phyloP scores from a whole-genome alignment of 106 monocot species.

The Dendrobium catenatum region DNA sequence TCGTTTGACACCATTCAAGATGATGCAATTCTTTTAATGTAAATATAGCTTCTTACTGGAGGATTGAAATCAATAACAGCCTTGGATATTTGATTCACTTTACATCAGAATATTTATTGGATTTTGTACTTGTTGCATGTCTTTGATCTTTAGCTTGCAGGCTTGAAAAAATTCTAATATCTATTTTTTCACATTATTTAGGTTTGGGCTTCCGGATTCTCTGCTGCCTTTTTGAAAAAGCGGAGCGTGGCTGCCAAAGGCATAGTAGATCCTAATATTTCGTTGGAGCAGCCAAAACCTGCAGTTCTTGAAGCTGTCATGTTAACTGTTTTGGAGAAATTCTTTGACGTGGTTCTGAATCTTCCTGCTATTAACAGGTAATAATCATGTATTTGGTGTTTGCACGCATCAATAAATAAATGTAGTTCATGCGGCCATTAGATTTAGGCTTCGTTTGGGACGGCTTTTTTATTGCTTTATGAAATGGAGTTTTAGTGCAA shows the following conservation, averaged over 20 bases:
- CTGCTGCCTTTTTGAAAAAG: slow-evolving; percentile 92
- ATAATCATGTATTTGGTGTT: neutral
- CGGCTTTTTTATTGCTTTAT: too few relatives aligned
- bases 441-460: too few relatives aligned
- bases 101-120: neutral
- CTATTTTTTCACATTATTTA: slow-evolving; percentile 11
- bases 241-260: slow-evolving; percentile 70
- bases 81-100: neutral
- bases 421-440: neutral
- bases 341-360: slow-evolving; percentile 80
- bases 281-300: slow-evolving; percentile 33
- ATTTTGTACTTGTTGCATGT: neutral
- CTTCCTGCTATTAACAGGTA: slow-evolving; percentile 89
- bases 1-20: neutral
- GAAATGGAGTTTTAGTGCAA: too few relatives aligned
- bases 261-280: slow-evolving; percentile 1
- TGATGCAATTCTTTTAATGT: neutral
- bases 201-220: slow-evolving; percentile 98
- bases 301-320: slow-evolving; percentile 52
- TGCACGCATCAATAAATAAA: neutral
- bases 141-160: neutral
- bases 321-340: slow-evolving; percentile 57
- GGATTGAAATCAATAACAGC: neutral
- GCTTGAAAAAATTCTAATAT: neutral
- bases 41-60: neutral